A percentile compares a stretch with the other conserved stretches of the same genome.
These are phyloP conservation scores for Cucurbita ficifolia DNA, from an alignment of 306 rosid species.

Conservation along the genomic window DNA sequence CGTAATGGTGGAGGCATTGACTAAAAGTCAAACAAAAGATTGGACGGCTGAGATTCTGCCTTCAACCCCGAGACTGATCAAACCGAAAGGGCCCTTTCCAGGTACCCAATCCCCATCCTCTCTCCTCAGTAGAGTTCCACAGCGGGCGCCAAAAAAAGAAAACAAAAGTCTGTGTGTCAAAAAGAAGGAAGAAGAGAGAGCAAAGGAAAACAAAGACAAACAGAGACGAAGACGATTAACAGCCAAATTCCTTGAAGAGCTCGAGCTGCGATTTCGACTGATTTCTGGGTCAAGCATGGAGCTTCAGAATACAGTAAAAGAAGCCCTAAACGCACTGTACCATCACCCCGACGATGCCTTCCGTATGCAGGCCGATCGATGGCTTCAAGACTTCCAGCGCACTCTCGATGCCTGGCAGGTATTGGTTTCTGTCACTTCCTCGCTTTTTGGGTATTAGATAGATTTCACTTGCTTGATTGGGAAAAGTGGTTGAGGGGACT, in stretches of 20 bases:
- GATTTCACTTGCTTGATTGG: background rate
- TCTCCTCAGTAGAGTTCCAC: conserved; percentile 9
- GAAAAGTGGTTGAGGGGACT: background rate
- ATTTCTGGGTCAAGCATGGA: conserved; percentile 47
- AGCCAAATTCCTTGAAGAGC: conserved; percentile 13
- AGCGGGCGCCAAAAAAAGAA: conserved; percentile 66
- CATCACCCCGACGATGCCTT: conserved; percentile 89
- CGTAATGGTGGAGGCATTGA: conserved; percentile 11
- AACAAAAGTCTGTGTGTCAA: conserved; percentile 9
- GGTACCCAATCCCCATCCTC: conserved; percentile 20
- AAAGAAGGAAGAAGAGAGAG: conserved; percentile 11
- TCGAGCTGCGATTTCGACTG: conserved; percentile 8
- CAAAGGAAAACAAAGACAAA: background rate
- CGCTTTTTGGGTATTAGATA: background rate
- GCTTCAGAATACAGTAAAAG: conserved; percentile 83
- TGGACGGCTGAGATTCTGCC: conserved; percentile 18
- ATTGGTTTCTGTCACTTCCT: conserved; percentile 8
- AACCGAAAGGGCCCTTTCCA: background rate
- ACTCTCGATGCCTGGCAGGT: conserved; percentile 99
- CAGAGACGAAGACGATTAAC: conserved; percentile 3
- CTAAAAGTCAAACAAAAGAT: conserved; percentile 19
- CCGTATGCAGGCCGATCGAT: conserved; percentile 96
- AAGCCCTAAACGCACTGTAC: conserved; percentile 98
- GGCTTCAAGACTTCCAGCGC: conserved; percentile 86
- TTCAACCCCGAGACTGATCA: background rate